A percentile compares a stretch with the other conserved stretches of the same genome.
phyloP scores from a whole-genome alignment of 2,329 filamentous ascomycete species.

The Fusarium luffae region DNA sequence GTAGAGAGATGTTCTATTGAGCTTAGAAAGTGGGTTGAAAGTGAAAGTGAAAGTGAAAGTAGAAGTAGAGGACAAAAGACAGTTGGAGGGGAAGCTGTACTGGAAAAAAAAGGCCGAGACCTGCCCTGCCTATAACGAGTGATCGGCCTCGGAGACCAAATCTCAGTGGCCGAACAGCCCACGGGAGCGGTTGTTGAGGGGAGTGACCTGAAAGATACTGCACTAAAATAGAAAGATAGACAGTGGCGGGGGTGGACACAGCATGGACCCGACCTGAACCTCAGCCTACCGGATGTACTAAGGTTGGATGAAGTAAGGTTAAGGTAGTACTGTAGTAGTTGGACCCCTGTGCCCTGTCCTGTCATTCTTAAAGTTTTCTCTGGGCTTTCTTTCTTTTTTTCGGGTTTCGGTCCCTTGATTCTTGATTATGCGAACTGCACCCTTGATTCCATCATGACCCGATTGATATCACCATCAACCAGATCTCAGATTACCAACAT shows the following conservation, averaged over 20 bases:
- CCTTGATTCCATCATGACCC: background rate
- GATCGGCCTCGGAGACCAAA: constrained; percentile 22
- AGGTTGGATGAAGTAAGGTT: constrained; percentile 22
- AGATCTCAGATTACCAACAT: background rate
- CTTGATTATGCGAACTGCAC: background rate
- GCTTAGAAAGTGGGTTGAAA: background rate
- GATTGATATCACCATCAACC: background rate
- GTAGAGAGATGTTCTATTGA: background rate
- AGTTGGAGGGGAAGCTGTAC: constrained; percentile 29
- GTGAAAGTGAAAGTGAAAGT: constrained; percentile 4
- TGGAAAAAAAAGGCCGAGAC: constrained; percentile 33
- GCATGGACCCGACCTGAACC: constrained; percentile 20
- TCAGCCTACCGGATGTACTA: background rate
- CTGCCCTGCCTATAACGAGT: constrained; percentile 7
- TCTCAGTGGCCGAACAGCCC: constrained; percentile 34
- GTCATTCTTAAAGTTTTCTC: constrained; percentile 23
- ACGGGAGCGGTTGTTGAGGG: constrained; percentile 34
- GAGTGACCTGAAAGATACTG: constrained; percentile 15
- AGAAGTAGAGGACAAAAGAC: constrained; percentile 29
- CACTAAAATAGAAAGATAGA: constrained; percentile 39
- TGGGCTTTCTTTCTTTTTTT: background rate
- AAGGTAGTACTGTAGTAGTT: constrained; percentile 4
- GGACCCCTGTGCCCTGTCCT: constrained; percentile 32
- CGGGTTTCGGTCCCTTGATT: background rate
- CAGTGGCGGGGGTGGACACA: constrained; percentile 49